Evolutionary conservation across 495 filamentous ascomycete genomes (phyloP).

Genomic region (Cladorrhinum samala): DNA sequence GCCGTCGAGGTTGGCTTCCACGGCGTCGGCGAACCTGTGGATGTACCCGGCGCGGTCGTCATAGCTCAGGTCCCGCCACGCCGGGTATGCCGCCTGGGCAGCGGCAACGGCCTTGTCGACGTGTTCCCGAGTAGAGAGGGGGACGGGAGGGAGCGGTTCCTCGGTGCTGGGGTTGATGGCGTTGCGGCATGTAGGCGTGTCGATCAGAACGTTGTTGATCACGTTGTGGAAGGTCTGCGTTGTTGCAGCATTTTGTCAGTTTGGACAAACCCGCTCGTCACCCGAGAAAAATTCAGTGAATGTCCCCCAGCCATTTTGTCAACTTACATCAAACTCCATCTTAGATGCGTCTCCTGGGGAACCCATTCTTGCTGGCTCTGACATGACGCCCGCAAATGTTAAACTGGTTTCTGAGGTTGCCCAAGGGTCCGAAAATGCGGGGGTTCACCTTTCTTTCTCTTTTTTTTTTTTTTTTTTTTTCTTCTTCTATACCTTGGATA

Average conservation of each 20-base stretch:
- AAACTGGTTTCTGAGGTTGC: no score
- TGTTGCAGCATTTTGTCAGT: not conserved
- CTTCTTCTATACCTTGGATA: no score
- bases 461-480: no score
- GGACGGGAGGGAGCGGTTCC: constrained; percentile 33
- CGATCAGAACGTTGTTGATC: constrained; percentile 29
- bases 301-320: no score
- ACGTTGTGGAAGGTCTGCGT: constrained; percentile 26
- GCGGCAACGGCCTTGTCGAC: constrained; percentile 38
- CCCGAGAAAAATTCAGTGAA: no score
- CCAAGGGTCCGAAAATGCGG: no score
- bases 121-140: constrained; percentile 32
- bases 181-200: constrained; percentile 23
- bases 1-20: constrained; percentile 25
- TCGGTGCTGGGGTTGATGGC: constrained; percentile 36
- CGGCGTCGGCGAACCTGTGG: constrained; percentile 36
- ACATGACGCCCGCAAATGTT: no score
- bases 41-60: constrained; percentile 45
- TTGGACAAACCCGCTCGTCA: no score
- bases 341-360: no score
- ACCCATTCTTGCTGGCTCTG: no score
- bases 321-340: not conserved
- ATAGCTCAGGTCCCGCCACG: constrained; percentile 29
- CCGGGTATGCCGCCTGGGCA: constrained; percentile 34
- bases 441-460: no score